These are phyloP conservation scores for Aaosphaeria arxii DNA, from an alignment of 2,329 filamentous ascomycete genomes.

Conservation along the genomic window DNA sequence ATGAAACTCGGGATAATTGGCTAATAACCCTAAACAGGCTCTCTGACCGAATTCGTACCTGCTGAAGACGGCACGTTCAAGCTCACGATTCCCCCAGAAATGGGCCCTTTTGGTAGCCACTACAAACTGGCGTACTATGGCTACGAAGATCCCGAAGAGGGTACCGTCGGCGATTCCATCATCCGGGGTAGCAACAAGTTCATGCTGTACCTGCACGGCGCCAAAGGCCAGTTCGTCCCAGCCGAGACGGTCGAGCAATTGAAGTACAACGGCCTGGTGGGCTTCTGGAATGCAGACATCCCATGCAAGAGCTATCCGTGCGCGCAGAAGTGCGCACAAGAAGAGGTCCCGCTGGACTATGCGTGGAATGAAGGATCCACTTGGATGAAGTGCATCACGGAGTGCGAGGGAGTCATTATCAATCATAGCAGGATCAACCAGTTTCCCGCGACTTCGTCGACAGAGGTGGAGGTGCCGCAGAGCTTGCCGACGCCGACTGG, in stretches of 20 bases:
- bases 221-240: not conserved
- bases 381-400: not conserved
- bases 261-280: not conserved
- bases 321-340: slow-evolving; percentile 1
- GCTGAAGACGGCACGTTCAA: not conserved
- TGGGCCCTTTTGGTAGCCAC: slow-evolving; percentile 1
- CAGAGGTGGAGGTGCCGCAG: too few species aligned
- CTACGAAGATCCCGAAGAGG: not conserved
- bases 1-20: not conserved
- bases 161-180: not conserved
- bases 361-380: not conserved
- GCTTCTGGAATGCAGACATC: not conserved
- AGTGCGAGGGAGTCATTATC: slow-evolving; percentile 1
- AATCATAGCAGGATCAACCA: too few species aligned
- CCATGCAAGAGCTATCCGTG: not conserved
- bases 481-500: too few species aligned
- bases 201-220: not conserved
- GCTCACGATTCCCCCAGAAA: slow-evolving; percentile 1
- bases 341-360: not conserved
- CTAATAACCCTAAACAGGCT: not conserved
- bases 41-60: slow-evolving; percentile 1
- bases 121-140: not conserved
- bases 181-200: not conserved
- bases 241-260: not conserved
- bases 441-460: too few species aligned